phyloP scores from a whole-genome alignment of 441 rosid genomes.

The Corymbia citriodora region DNA sequence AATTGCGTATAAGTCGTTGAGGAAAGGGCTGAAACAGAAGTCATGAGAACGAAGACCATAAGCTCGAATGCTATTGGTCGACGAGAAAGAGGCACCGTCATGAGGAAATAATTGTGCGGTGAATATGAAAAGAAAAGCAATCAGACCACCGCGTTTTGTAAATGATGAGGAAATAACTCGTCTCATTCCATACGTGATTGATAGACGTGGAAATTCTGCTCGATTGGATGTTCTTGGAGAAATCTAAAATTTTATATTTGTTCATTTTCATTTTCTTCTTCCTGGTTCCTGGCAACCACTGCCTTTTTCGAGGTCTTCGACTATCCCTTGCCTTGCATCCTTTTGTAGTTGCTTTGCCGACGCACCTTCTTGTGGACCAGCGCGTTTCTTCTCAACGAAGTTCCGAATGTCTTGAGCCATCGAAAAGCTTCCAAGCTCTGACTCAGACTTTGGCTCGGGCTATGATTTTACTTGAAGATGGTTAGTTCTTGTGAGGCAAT shows the following conservation, averaged over 20 bases:
- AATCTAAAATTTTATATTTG: not conserved
- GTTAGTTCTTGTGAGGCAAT: too few species aligned
- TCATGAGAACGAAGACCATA: not conserved
- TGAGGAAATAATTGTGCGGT: not conserved
- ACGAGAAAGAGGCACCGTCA: not conserved
- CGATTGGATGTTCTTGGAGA: not conserved
- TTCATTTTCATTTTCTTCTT: not conserved
- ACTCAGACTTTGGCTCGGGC: not conserved
- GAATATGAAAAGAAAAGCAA: not conserved
- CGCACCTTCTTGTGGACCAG: not conserved
- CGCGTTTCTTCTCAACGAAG: too few species aligned
- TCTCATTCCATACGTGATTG: too few species aligned
- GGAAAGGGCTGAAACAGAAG: not conserved
- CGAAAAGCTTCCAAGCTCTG: not conserved
- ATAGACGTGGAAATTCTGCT: too few species aligned
- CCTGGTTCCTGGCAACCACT: not conserved
- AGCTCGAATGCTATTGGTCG: not conserved
- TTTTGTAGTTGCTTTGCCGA: too few species aligned
- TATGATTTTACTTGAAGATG: too few species aligned
- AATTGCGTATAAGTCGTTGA: accelerated
- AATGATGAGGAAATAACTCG: too few species aligned
- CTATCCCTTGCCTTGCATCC: not conserved
- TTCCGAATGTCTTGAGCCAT: not conserved
- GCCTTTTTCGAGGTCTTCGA: not conserved
- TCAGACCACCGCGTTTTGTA: not conserved